Base-by-base conservation (phyloP, 306 rosid species). In the Acacia acuminata region DNA sequence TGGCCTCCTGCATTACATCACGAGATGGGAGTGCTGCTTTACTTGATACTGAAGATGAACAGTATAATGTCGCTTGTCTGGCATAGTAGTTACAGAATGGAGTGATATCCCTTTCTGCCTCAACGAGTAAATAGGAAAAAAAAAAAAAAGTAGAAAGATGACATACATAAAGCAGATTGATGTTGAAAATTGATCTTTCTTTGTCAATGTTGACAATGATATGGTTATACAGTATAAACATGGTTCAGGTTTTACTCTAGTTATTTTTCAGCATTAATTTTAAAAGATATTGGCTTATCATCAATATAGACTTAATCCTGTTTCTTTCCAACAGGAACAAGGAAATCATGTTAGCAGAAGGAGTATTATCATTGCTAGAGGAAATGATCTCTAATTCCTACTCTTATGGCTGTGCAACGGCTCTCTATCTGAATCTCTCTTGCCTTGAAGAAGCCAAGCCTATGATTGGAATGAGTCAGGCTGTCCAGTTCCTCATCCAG, bases 391-490 rank as follows among this genome's bases (percentile, higher is more conserved):
- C 87, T 38, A 82, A 84, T 58, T 84, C 92, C 43, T 76, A 80
- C 82, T 92, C 90, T 55, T 86, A 87, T 40, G 97, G 90, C 83
- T 91, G 86, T 78, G 94, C 94, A 40, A 90, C 98, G 11, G 99
- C 99, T 27, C 90, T 96, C 15, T 96, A 92, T 86, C 84, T 89
- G 77, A 96, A 94, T 83, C 94, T 96, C 58, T 94, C 99, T 75
- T 90, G 94, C 89, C 92, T 92, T 43, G 97, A 96, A 76, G 93
- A 91, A 84, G 98, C 97, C 86, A 96, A 96, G 81, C 86, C 80
- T 61, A 61, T 89, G 77, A 91, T 96, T 83, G 94, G 97, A 76
- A 84, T 77, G 73, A 87, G 97, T 81, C 78, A 82, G 63, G 99
- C 98, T 50, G 93, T 91, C 38, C 90, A 85, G 73, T 96, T 92